Base-by-base conservation (phyloP, 768 basidiomycete genomes). In the Leccinum longicurvipes region DNA sequence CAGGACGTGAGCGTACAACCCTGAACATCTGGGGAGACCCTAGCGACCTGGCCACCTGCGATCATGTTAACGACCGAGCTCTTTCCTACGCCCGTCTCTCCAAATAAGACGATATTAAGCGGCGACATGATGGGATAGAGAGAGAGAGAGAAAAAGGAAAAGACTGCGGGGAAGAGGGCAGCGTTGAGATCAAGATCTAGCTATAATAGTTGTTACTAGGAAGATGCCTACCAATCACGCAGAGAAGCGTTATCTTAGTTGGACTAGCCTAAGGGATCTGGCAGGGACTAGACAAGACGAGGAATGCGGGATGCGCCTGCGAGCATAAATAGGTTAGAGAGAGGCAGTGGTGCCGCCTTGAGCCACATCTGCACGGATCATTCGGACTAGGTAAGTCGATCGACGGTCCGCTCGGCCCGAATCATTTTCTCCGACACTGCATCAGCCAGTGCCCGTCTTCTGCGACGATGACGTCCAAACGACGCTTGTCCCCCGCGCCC, bases 401-500 rank as follows among this genome's bases (percentile, higher is more conserved):
- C n/a, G n/a, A 23, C 56, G 59, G 47, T 3, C 60, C 60, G 54
- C 4, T 14, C 56, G 47, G 62, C 50, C 62, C 64, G 58, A n/a
- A n/a, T n/a, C n/a, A 21, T 7, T 46, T 65, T 57, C 51, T 50
- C 55, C 52, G 14, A 9, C 27, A 21, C 31, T 32, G 41, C 39
- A 47, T 46, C 58, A 2, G 46, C 36, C 28, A 21, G 21, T n/a
- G 9, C 9, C 6, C 6, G 12, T 51, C 59, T 46, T n/a, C 11
- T 19, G 17, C 41, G 31, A 53, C 61, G 60, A 44, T 82, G 82
- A 28, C 56, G 6, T 47, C 59, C 42, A 63, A 86, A 66, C 83
- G 76, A 56, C 59, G 62, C n/a, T 61, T 80, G 36, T 81, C 83
- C 5, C 76, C 78, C 44, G 72, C 72, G 1, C 64, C 72, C 3